Base-by-base conservation (phyloP, 2,329 filamentous ascomycete species). In the Ophiostoma pallidulum region DNA sequence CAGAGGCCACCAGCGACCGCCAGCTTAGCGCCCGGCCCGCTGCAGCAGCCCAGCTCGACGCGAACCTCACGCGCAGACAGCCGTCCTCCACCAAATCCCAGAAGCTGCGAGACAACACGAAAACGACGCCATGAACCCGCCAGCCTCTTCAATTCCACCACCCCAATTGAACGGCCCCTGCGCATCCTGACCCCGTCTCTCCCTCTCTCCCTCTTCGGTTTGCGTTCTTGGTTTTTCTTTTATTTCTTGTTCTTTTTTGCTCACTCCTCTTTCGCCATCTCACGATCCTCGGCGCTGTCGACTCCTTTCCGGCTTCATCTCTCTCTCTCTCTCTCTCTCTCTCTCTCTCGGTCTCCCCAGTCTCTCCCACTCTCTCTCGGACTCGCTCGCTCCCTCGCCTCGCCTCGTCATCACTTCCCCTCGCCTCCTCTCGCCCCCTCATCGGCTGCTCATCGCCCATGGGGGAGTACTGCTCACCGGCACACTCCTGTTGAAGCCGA, bases 111-210 rank as follows among this genome's bases (percentile, higher is more conserved):
- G 33, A 42, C 40, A 42, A 53, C 53, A 54, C 53, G 51, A 50
- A 53, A 53, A 53, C 43, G 28, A 45, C 49, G 44, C 49, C 38
- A 51, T 37, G 45, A 40, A 26, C 26, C 42, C 9, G 47, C 50
- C 51, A 54, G 44, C 53, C 52, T 54, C 50, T 50, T 44, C 35
- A 45, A 50, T 54, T 51, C 36, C 47, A 47, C 47, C 7, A 26
- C 28, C 10, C 37, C 43, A 43, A 39, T 38, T 40, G 31, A 31
- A 41, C 31, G 22, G n/a, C 12, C 26, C 16, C 38, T 26, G 36
- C 31, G 26, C 35, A 36, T 24, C 32, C 20, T 43, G 41, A 31
- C 22, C 19, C 31, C 18, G 16, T 45, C 19, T 36, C 16, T 33
- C 20, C 19, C 16, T 19, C 26, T 28, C 8, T 16, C 5, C 24